These are phyloP conservation scores for Nelumbo lutea DNA, from an alignment of 164 flowering plant species.

Conservation along the genomic window DNA sequence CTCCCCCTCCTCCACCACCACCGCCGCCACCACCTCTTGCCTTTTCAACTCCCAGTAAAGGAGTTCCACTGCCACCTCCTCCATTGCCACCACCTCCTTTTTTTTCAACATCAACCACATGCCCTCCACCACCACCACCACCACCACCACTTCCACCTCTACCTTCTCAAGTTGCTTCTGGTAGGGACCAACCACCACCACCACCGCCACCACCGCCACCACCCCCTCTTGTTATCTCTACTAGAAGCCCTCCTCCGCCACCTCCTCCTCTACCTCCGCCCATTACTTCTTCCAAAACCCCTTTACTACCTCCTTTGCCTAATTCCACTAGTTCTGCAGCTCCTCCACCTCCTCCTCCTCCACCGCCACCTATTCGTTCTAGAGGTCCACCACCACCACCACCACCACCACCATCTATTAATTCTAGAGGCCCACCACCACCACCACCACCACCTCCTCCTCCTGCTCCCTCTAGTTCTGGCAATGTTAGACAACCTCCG, in stretches of 20 bases:
- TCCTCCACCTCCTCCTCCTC: slow-evolving; percentile 22
- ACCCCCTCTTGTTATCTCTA: slow-evolving; percentile 6
- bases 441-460: slow-evolving; percentile 36
- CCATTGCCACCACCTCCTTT: slow-evolving; percentile 10
- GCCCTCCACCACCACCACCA: slow-evolving; percentile 8
- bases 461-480: slow-evolving; percentile 14
- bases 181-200: not conserved
- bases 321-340: slow-evolving; percentile 1
- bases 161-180: not conserved
- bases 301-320: slow-evolving; percentile 18
- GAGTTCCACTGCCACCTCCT: slow-evolving; percentile 9
- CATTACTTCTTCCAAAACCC: not conserved
- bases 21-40: slow-evolving; percentile 10
- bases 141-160: slow-evolving; percentile 12
- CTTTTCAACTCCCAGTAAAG: not conserved
- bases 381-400: slow-evolving; percentile 3
- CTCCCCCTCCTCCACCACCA: slow-evolving; percentile 14
- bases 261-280: slow-evolving; percentile 13
- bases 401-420: slow-evolving; percentile 10
- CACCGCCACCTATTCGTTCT: slow-evolving; percentile 9
- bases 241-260: slow-evolving; percentile 19
- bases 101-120: slow-evolving; percentile 1
- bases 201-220: slow-evolving; percentile 25
- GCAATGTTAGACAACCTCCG: slow-evolving; percentile 3
- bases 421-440: slow-evolving; percentile 3